A percentile compares a stretch with the other conserved stretches of the same genome.
Conservation (phyloP, 345 rosid species). For the Jatropha curcas region DNA sequence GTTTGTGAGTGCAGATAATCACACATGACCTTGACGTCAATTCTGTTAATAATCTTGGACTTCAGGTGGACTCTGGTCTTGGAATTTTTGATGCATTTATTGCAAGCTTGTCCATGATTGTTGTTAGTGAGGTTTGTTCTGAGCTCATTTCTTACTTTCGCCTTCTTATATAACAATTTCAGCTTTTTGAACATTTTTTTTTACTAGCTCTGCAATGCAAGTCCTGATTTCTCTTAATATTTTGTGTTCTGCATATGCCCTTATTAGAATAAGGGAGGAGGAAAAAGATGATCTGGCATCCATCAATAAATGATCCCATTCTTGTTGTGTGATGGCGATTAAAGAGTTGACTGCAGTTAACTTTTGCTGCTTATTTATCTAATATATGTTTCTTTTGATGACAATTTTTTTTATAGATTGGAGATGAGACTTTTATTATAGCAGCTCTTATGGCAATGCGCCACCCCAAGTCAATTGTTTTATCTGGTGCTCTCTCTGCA, state of each 20-base stretch:
- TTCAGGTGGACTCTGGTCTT: slow-evolving; percentile 66
- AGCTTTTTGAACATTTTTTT: neutral
- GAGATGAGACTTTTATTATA: slow-evolving; percentile 98
- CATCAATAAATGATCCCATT: neutral
- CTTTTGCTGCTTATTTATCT: neutral
- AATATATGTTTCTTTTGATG: neutral
- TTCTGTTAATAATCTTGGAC: slow-evolving; percentile 36
- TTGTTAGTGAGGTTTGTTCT: slow-evolving; percentile 87
- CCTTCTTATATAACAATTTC: neutral
- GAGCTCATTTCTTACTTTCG: neutral
- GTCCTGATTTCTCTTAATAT: neutral
- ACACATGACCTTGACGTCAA: slow-evolving; percentile 39
- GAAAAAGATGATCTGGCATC: neutral
- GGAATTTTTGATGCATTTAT: slow-evolving; percentile 90
- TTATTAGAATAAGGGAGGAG: neutral
- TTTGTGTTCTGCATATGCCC: too few relatives aligned
- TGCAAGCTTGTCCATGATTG: slow-evolving; percentile 90
- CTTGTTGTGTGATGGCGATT: too few relatives aligned
- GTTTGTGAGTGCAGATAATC: slow-evolving; percentile 43
- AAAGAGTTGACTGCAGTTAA: neutral
- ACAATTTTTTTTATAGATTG: slow-evolving; percentile 50
- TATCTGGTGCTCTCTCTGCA: slow-evolving; percentile 92
- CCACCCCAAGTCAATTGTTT: slow-evolving; percentile 88
- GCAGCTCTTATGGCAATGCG: slow-evolving; percentile 99
- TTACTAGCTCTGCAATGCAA: neutral